Percentiles rank a stretch among this genome's conserved stretches.
phyloP scores from a whole-genome alignment of 352 stramenopile species.

The Phytophthora fragariaefolia region DNA sequence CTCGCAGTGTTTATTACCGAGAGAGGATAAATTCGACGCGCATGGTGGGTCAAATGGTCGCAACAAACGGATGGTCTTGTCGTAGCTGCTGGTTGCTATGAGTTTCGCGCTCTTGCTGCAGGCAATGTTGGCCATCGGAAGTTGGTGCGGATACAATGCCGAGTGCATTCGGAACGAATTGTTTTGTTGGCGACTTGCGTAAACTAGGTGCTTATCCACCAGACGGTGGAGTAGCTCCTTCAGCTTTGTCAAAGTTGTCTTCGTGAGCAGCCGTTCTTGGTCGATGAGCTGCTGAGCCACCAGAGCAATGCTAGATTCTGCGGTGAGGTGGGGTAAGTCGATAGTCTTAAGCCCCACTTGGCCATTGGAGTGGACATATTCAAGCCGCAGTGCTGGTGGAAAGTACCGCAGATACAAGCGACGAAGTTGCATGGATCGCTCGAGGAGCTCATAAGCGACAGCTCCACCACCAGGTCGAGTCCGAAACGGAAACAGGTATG shows the following conservation, averaged over 20 bases:
- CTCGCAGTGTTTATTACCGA: conserved; percentile 23
- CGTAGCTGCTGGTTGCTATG: conserved; percentile 76
- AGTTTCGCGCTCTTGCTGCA: conserved; percentile 70
- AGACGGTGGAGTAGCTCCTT: conserved; percentile 71
- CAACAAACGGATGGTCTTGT: conserved; percentile 73
- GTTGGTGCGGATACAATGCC: conserved; percentile 56
- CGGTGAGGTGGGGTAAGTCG: conserved; percentile 69
- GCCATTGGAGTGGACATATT: conserved; percentile 62
- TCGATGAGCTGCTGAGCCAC: conserved; percentile 60
- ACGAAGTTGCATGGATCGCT: conserved; percentile 58
- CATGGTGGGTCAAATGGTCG: conserved; percentile 34
- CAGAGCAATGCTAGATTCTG: conserved; percentile 70
- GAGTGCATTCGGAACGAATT: conserved; percentile 46
- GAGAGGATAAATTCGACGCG: neutral
- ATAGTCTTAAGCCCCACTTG: conserved; percentile 60
- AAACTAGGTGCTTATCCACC: conserved; percentile 71
- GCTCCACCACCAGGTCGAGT: neutral
- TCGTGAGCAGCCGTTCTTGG: conserved; percentile 66
- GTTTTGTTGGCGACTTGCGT: conserved; percentile 31
- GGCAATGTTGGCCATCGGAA: conserved; percentile 77
- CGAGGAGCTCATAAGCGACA: conserved; percentile 5
- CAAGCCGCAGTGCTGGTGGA: conserved; percentile 67
- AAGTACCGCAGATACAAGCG: conserved; percentile 81
- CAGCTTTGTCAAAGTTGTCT: conserved; percentile 47
- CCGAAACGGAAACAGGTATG: conserved; percentile 11